Evolutionary conservation across 148 eudicot species (phyloP).

Genomic region (Camellia japonica): DNA sequence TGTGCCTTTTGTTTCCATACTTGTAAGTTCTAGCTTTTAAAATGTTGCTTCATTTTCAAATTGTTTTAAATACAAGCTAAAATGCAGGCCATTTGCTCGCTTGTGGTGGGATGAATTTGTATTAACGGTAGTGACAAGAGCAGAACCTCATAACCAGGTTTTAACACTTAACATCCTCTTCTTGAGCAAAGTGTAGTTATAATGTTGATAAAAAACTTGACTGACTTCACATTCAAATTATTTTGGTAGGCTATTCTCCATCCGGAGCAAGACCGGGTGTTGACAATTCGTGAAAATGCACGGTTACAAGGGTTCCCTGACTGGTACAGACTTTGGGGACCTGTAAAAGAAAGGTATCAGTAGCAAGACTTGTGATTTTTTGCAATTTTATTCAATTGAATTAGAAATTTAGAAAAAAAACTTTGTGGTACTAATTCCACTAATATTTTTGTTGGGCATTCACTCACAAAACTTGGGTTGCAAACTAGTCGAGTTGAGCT

Average conservation of each 20-base stretch:
- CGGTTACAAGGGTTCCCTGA: slow-evolving; percentile 53
- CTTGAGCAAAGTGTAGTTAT: background rate
- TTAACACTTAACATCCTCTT: background rate
- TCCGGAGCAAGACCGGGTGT: slow-evolving; percentile 49
- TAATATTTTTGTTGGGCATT: no score
- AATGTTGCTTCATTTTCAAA: background rate
- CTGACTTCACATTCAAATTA: background rate
- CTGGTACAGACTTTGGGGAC: slow-evolving; percentile 39
- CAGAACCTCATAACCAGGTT: slow-evolving; percentile 33
- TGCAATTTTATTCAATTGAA: background rate
- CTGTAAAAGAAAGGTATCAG: slow-evolving; percentile 35
- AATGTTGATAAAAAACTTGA: background rate
- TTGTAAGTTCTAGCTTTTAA: background rate
- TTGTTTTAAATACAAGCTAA: background rate
- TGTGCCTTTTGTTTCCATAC: background rate
- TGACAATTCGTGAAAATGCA: slow-evolving; percentile 51
- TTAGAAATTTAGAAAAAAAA: background rate
- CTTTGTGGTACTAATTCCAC: background rate
- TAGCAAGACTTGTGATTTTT: background rate
- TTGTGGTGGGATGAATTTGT: slow-evolving; percentile 28
- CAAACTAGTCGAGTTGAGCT: no score
- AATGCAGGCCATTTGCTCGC: slow-evolving; percentile 27
- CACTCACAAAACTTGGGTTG: no score
- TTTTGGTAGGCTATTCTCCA: slow-evolving; percentile 32
- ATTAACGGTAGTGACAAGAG: slow-evolving; percentile 25